Base-by-base conservation (phyloP, 192 early-diverging fungal genomes). In the Coemansia sp. region DNA sequence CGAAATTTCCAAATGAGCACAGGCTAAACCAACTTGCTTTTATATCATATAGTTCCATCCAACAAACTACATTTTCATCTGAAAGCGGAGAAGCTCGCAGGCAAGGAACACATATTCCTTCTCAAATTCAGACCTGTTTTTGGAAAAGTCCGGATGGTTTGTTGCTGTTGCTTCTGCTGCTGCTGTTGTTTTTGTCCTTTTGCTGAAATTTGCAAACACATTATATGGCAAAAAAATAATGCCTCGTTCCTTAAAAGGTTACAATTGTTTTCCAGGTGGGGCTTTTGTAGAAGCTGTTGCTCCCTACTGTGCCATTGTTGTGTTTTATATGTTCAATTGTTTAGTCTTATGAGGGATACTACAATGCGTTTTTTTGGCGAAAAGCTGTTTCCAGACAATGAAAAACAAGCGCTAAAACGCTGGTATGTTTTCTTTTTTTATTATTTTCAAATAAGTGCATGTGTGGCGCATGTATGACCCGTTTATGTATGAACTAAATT, bases 261-360 rank as follows among this genome's bases (percentile, higher is more conserved):
- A 25, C 10, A 9, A 51, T 51, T 51, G 31, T 65, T 58, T 64
- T 55, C 40, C 39, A 57, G 18, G 53, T 25, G 26, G 55, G 8
- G 55, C 15, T 18, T n/a, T 57, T 57, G 21, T 51, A 40, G 39
- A 40, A 40, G 10, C 39, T 40, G 16, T 40, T 40, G 23, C 48
- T 51, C 48, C 48, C 48, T 57, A 57, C 6, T 13, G 34, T 13
- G 55, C 12, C 4, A 7, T 57, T n/a, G 28, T 13, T 31, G 15
- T 16, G 25, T 5, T 57, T 7, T 15, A 26, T 18, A 18, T 33
- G 16, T 26, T 18, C 30, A 9, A 57, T 57, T 57, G 55, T 57
- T 29, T 26, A n/a, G 25, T 4, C 26, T 12, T 0, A 26, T 31
- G 8, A 57, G n/a, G 55, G 29, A 56, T 16, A 30, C 55, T 57